A percentile compares a stretch with the other conserved stretches of the same genome.
Evolutionary conservation across 2,329 filamentous ascomycete genomes (phyloP).

Genomic region (Colletotrichum destructivum): DNA sequence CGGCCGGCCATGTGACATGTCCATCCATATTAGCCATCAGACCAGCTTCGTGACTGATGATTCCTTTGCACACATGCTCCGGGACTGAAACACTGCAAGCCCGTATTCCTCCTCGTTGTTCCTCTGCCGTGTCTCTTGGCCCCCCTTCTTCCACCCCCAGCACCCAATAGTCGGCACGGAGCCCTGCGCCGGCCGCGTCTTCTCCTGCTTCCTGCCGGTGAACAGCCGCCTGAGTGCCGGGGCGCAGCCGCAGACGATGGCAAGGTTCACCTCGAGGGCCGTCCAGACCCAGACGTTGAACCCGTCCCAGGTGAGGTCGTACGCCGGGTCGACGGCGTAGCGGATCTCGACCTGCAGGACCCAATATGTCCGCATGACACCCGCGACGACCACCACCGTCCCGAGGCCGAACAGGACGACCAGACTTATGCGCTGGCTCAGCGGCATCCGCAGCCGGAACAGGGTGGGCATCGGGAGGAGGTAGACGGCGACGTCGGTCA

Average conservation of each 20-base stretch:
- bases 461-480: slow-evolving; percentile 56
- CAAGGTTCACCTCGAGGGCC: slow-evolving; percentile 58
- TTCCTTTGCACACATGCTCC: background rate
- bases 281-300: slow-evolving; percentile 60
- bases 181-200: slow-evolving; percentile 1
- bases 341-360: slow-evolving; percentile 40
- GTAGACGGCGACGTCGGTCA: slow-evolving; percentile 55
- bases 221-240: slow-evolving; percentile 51
- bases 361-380: slow-evolving; percentile 56
- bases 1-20: no score
- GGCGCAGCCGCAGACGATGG: slow-evolving; percentile 57
- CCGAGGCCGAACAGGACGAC: slow-evolving; percentile 56
- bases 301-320: slow-evolving; percentile 59
- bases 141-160: background rate
- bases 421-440: slow-evolving; percentile 53
- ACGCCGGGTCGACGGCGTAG: slow-evolving; percentile 49
- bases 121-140: no score
- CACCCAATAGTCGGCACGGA: slow-evolving; percentile 14
- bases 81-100: background rate
- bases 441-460: slow-evolving; percentile 50
- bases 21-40: no score
- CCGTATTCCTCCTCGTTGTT: background rate
- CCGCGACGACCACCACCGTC: slow-evolving; percentile 54
- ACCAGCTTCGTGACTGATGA: background rate
- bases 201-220: background rate